Conservation (phyloP, 495 filamentous ascomycete genomes). For the Penicillium paxilli region DNA sequence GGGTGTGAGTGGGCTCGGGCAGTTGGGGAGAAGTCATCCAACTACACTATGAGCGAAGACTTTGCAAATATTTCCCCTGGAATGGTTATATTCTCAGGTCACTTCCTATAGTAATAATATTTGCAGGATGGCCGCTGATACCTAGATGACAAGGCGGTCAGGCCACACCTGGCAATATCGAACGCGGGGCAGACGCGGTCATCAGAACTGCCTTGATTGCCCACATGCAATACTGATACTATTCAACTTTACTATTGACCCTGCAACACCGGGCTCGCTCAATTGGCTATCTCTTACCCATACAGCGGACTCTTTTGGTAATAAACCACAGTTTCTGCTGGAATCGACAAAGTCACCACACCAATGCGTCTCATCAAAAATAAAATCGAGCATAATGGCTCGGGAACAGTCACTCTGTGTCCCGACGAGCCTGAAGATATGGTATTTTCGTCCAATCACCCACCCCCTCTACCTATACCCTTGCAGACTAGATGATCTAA, state of each 20-base stretch:
- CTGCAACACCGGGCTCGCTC: background rate
- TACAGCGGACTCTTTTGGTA: background rate
- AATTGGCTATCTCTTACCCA: background rate
- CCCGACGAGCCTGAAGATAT: slow-evolving; percentile 96
- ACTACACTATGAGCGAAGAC: too few relatives aligned
- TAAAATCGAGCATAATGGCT: slow-evolving; percentile 73
- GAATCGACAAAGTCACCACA: background rate
- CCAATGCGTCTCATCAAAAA: slow-evolving; percentile 71
- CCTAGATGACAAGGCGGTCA: background rate
- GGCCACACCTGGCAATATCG: background rate
- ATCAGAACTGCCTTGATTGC: too few relatives aligned
- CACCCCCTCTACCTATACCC: background rate
- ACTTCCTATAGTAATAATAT: too few relatives aligned
- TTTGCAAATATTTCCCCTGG: too few relatives aligned
- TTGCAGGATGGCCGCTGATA: too few relatives aligned
- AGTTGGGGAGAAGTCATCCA: too few relatives aligned
- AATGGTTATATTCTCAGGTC: too few relatives aligned
- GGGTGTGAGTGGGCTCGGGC: too few relatives aligned
- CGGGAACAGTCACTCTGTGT: slow-evolving; percentile 74
- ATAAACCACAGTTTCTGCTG: background rate
- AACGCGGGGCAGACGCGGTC: slow-evolving; percentile 3
- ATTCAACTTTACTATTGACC: too few relatives aligned
- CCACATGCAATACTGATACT: too few relatives aligned
- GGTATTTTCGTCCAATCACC: slow-evolving; percentile 47
- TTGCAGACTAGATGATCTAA: background rate